Conservation (phyloP, 306 rosid genomes). For the Cucurbita pepo region DNA sequence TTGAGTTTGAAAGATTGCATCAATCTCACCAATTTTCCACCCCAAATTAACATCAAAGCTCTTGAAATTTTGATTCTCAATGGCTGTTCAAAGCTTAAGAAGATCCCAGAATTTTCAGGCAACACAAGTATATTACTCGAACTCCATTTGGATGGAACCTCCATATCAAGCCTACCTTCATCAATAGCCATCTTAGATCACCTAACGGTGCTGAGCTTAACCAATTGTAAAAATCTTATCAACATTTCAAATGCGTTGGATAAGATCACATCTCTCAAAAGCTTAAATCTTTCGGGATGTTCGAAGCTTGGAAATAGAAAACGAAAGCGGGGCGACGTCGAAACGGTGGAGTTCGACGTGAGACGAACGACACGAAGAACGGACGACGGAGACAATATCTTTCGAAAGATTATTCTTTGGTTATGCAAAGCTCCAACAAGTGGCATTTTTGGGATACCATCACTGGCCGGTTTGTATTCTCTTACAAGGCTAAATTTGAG, state of each 20-base stretch:
- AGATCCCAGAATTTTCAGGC: slow-evolving; percentile 1
- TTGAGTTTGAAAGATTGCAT: not conserved
- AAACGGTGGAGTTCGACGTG: slow-evolving; percentile 3
- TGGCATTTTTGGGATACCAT: not conserved
- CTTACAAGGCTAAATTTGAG: not conserved
- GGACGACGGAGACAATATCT: not conserved
- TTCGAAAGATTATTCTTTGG: not conserved
- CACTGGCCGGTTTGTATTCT: not conserved
- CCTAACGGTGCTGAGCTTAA: not conserved
- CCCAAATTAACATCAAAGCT: not conserved
- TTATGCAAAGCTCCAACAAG: not conserved
- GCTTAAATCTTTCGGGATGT: not conserved
- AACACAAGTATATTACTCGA: not conserved
- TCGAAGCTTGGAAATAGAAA: not conserved
- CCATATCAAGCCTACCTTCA: not conserved
- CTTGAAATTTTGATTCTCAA: not conserved
- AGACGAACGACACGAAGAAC: not conserved
- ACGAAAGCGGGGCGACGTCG: not conserved
- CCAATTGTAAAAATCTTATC: not conserved
- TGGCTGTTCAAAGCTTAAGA: not conserved
- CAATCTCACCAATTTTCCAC: slow-evolving; percentile 1
- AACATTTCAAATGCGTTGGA: not conserved
- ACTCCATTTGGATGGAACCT: not conserved
- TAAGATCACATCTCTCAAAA: not conserved
- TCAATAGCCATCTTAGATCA: not conserved